phyloP scores from a whole-genome alignment of 2,329 filamentous ascomycete genomes.

The Penicillium sp. region DNA sequence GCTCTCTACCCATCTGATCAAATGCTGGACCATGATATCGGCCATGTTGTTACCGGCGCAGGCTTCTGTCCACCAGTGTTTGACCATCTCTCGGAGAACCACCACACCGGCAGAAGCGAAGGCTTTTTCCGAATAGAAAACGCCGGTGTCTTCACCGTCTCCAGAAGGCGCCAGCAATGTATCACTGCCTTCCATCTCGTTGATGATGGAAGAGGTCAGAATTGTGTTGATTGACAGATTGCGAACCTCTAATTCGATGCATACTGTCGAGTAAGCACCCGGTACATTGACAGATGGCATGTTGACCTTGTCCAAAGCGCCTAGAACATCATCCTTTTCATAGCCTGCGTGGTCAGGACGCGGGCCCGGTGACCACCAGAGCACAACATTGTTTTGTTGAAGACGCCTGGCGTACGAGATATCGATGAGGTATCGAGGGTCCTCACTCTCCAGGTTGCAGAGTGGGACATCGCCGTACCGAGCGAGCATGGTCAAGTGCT shows the following conservation, averaged over 20 bases:
- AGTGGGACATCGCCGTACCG: constrained; percentile 91
- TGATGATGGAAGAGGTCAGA: constrained; percentile 91
- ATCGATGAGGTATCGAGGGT: constrained; percentile 92
- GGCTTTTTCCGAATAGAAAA: constrained; percentile 78
- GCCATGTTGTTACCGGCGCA: constrained; percentile 89
- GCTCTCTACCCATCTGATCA: constrained; percentile 95
- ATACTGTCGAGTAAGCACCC: constrained; percentile 91
- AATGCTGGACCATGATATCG: constrained; percentile 93
- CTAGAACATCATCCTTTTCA: constrained; percentile 84
- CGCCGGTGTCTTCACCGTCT: constrained; percentile 62
- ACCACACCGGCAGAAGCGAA: constrained; percentile 89
- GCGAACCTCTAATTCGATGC: constrained; percentile 88
- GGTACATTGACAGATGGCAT: constrained; percentile 94
- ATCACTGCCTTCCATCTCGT: constrained; percentile 87
- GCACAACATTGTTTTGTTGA: constrained; percentile 84
- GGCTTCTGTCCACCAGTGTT: constrained; percentile 95
- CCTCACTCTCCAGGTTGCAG: constrained; percentile 91
- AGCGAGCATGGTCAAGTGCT: constrained; percentile 81
- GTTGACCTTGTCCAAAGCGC: constrained; percentile 76
- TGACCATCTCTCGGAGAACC: constrained; percentile 96
- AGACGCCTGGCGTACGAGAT: constrained; percentile 87
- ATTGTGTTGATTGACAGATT: constrained; percentile 98
- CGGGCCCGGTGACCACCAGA: constrained; percentile 92
- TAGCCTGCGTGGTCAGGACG: constrained; percentile 93
- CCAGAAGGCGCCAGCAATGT: constrained; percentile 77